phyloP scores from a whole-genome alignment of 768 basidiomycete species.

The Megacollybia marginata region DNA sequence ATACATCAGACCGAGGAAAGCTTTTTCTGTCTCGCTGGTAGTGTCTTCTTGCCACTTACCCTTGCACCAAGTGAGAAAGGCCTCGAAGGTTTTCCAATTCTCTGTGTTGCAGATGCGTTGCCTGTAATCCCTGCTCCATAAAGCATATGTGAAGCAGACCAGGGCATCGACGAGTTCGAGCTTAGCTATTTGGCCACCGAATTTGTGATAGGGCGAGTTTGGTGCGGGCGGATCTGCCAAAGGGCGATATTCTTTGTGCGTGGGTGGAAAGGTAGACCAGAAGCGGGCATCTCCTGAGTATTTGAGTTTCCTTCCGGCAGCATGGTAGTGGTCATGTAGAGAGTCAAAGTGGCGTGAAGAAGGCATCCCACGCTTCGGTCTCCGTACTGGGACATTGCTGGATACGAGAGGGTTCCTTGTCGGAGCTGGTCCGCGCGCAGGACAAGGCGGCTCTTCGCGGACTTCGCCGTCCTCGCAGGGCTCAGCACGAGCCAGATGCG shows the following conservation, averaged over 20 bases:
- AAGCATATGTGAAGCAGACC: constrained; percentile 74
- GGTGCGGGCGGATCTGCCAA: constrained; percentile 56
- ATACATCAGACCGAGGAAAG: constrained; percentile 78
- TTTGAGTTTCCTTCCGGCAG: constrained; percentile 67
- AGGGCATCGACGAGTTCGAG: constrained; percentile 78
- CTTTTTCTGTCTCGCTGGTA: constrained; percentile 45
- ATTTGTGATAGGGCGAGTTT: constrained; percentile 66
- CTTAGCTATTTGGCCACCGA: constrained; percentile 67
- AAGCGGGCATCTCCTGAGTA: constrained; percentile 78
- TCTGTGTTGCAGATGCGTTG: constrained; percentile 47
- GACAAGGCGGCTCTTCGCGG: constrained; percentile 32
- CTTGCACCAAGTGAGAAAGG: constrained; percentile 67
- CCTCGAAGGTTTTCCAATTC: constrained; percentile 64
- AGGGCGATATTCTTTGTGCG: constrained; percentile 57
- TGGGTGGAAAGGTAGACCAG: constrained; percentile 62
- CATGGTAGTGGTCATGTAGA: constrained; percentile 65
- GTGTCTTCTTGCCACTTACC: constrained; percentile 55
- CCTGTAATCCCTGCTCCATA: constrained; percentile 71
- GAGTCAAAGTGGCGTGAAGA: constrained; percentile 42
- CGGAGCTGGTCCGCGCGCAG: constrained; percentile 11
- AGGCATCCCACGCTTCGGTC: constrained; percentile 57
- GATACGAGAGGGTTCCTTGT: constrained; percentile 19
- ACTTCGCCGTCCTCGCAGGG: constrained; percentile 52
- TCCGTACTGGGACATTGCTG: constrained; percentile 50
- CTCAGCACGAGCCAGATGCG: constrained; percentile 24